phyloP scores from a whole-genome alignment of 2,329 filamentous ascomycete genomes.

The Knufia petricola region DNA sequence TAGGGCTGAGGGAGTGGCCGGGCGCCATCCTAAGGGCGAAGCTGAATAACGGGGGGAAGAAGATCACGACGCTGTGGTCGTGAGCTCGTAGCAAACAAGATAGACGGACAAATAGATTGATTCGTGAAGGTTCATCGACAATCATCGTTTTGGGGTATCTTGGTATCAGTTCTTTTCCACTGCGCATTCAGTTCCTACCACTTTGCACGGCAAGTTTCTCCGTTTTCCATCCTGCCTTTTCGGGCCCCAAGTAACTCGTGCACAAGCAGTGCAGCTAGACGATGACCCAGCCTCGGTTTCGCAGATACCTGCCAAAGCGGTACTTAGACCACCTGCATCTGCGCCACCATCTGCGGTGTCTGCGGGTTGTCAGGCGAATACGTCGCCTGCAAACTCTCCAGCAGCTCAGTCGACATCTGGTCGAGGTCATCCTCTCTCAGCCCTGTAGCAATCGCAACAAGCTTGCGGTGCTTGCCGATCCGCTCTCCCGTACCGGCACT shows the following conservation, averaged over 20 bases:
- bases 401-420: slow-evolving; percentile 37
- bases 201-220: too few species aligned
- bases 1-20: slow-evolving; percentile 29
- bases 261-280: neutral
- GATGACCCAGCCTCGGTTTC: too few species aligned
- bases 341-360: slow-evolving; percentile 3
- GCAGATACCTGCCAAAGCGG: neutral
- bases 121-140: too few species aligned
- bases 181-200: too few species aligned
- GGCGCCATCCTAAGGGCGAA: slow-evolving; percentile 38
- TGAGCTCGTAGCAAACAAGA: neutral
- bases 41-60: slow-evolving; percentile 33
- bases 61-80: slow-evolving; percentile 26
- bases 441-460: slow-evolving; percentile 38
- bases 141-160: neutral
- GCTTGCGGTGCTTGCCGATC: slow-evolving; percentile 38
- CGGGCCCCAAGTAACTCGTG: neutral
- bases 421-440: slow-evolving; percentile 40
- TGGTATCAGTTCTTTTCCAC: neutral
- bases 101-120: neutral
- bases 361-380: slow-evolving; percentile 7
- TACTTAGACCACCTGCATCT: slow-evolving; percentile 5
- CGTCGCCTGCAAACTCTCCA: slow-evolving; percentile 32
- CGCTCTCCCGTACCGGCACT: slow-evolving; percentile 38
- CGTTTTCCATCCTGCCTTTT: too few species aligned